A percentile compares a stretch with the other conserved stretches of the same genome.
phyloP scores from a whole-genome alignment of 768 basidiomycete species.

The Lactarius vividus region DNA sequence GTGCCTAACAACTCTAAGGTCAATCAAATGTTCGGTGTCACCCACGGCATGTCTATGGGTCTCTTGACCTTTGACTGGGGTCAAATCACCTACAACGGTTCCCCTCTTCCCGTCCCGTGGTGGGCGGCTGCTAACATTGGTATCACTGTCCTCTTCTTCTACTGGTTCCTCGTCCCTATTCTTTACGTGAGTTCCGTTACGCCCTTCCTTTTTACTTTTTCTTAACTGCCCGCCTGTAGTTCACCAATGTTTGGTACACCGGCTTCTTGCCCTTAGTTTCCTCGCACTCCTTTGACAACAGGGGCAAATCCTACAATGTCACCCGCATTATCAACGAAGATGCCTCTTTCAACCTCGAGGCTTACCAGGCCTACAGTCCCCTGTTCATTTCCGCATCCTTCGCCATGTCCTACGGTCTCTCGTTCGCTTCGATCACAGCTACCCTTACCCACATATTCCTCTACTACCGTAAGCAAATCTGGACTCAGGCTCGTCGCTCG shows the following conservation, averaged over 20 bases:
- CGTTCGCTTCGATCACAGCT: constrained; percentile 77
- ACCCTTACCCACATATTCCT: constrained; percentile 69
- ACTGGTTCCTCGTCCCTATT: constrained; percentile 62
- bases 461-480: constrained; percentile 78
- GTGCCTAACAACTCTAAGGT: constrained; percentile 64
- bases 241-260: constrained; percentile 47
- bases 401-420: constrained; percentile 73
- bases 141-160: constrained; percentile 62
- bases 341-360: constrained; percentile 52
- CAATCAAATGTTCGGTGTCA: constrained; percentile 74
- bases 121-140: constrained; percentile 76
- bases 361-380: constrained; percentile 57
- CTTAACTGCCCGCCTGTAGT: constrained; percentile 33
- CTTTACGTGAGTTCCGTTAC: constrained; percentile 40
- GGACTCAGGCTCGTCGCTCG: constrained; percentile 64
- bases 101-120: constrained; percentile 78
- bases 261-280: constrained; percentile 51
- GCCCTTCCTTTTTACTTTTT: constrained; percentile 1
- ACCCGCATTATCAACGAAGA: constrained; percentile 52
- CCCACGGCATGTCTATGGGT: constrained; percentile 51
- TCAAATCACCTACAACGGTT: constrained; percentile 66
- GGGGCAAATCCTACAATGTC: constrained; percentile 56
- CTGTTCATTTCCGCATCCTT: constrained; percentile 67
- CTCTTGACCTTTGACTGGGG: constrained; percentile 82
- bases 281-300: constrained; percentile 64